These are phyloP conservation scores for Kluyveromyces marxianus DNA, from an alignment of 1,139 yeast genomes.

Conservation along the genomic window DNA sequence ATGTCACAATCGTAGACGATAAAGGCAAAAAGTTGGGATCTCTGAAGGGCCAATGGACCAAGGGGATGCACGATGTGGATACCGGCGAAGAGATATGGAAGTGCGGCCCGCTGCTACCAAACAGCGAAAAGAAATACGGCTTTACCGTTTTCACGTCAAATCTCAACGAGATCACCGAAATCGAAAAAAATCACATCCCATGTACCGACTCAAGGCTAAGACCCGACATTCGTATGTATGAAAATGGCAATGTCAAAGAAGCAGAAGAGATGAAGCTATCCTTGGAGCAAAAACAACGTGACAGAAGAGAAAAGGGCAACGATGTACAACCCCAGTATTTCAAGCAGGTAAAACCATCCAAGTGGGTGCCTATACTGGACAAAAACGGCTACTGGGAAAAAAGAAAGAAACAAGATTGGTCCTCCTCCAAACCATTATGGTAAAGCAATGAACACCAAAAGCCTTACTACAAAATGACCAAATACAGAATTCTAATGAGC, in stretches of 20 bases:
- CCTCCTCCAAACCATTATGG: constrained; percentile 47
- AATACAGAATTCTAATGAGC: too few relatives aligned
- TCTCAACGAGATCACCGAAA: constrained; percentile 64
- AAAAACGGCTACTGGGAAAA: constrained; percentile 73
- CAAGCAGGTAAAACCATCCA: constrained; percentile 41
- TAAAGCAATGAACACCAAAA: constrained; percentile 16
- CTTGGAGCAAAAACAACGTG: constrained; percentile 76
- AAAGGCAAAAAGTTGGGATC: constrained; percentile 24
- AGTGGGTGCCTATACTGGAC: constrained; percentile 59
- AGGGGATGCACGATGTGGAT: constrained; percentile 18
- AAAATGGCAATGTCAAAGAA: constrained; percentile 53
- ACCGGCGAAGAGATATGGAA: constrained; percentile 36
- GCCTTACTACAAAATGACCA: not conserved
- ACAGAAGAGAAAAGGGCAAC: constrained; percentile 56
- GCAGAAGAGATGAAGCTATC: constrained; percentile 65
- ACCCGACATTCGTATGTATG: constrained; percentile 76
- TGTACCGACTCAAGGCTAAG: constrained; percentile 86
- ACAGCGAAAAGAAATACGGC: constrained; percentile 64
- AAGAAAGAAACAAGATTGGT: constrained; percentile 56
- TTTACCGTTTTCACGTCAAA: constrained; percentile 77
- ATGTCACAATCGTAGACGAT: constrained; percentile 44
- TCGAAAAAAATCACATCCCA: constrained; percentile 59
- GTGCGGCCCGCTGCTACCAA: constrained; percentile 40
- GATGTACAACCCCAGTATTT: constrained; percentile 57
- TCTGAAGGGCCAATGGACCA: constrained; percentile 29